Evolutionary conservation across 768 basidiomycete species (phyloP).

Genomic region (Termitomyces heimii): DNA sequence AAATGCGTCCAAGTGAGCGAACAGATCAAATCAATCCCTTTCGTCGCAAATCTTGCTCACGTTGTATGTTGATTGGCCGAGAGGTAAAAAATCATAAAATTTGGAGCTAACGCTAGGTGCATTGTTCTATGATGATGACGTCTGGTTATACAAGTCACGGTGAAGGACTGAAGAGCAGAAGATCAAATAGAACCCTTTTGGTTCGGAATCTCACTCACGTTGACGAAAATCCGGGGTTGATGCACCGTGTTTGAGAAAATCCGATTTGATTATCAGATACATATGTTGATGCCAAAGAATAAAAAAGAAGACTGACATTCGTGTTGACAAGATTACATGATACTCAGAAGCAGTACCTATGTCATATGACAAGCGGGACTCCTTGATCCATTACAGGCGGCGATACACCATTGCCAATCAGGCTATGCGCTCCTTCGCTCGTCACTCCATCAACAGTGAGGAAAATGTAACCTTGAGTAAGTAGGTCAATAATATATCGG

Average conservation of each 20-base stretch:
- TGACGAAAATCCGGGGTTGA: too few species aligned
- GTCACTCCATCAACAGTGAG: constrained; percentile 28
- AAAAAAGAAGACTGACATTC: not conserved
- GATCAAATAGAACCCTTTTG: not conserved
- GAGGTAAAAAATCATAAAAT: not conserved
- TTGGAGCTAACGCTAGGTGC: too few species aligned
- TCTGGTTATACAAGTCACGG: not conserved
- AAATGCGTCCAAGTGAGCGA: not conserved
- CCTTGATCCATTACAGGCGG: constrained; percentile 32
- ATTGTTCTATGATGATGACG: not conserved
- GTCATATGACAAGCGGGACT: constrained; percentile 10
- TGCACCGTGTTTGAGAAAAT: too few species aligned
- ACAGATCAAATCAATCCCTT: not conserved
- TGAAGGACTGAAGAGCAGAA: not conserved
- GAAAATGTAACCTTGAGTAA: constrained; percentile 18
- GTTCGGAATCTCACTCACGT: not conserved
- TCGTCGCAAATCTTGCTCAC: not conserved
- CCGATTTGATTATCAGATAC: not conserved
- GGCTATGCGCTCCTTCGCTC: constrained; percentile 26
- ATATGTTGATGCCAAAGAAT: not conserved
- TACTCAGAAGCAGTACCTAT: not conserved
- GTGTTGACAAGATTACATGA: not conserved
- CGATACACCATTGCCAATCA: constrained; percentile 31
- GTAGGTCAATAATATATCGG: not conserved
- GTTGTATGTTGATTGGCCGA: not conserved